Percentiles rank a stretch among this genome's conserved stretches.
phyloP scores from a whole-genome alignment of 805 yeast genomes.

The Kregervanrija pseudodelftensis region DNA sequence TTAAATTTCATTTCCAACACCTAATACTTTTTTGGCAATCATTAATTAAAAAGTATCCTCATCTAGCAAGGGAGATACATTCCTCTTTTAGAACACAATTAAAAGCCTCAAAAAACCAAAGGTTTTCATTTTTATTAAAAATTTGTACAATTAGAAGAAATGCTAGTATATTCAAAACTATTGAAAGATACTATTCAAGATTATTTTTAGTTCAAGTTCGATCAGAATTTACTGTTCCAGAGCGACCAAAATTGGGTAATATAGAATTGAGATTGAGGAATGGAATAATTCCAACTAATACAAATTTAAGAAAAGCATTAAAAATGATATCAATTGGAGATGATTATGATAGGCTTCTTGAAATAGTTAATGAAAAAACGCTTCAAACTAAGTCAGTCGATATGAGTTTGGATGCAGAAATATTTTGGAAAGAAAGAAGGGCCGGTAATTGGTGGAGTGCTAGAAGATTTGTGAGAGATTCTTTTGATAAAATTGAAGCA shows the following conservation, averaged over 20 bases:
- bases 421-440: conserved; percentile 18
- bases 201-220: conserved; percentile 5
- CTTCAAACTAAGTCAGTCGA: conserved; percentile 2
- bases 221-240: conserved; percentile 4
- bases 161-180: background rate
- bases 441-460: conserved; percentile 8
- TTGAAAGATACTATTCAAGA: conserved; percentile 7
- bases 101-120: conserved; percentile 6
- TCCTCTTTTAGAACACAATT: conserved; percentile 8
- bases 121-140: conserved; percentile 6
- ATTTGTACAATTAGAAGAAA: conserved; percentile 3
- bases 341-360: conserved; percentile 11
- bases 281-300: conserved; percentile 21
- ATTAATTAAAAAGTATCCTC: conserved; percentile 15
- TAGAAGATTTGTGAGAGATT: conserved; percentile 4
- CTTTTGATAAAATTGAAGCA: conserved; percentile 3
- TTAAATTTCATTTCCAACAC: conserved; percentile 14
- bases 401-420: conserved; percentile 11
- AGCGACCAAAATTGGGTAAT: conserved; percentile 12
- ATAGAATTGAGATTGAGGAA: conserved; percentile 18
- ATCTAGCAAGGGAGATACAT: conserved; percentile 13
- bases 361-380: conserved; percentile 5
- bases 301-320: conserved; percentile 12
- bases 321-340: conserved; percentile 7
- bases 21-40: conserved; percentile 17